Evolutionary conservation across 2,329 filamentous ascomycete species (phyloP), one percentile per base, ranked within the genome.

Genomic region (Microcyclospora pomicola): DNA sequence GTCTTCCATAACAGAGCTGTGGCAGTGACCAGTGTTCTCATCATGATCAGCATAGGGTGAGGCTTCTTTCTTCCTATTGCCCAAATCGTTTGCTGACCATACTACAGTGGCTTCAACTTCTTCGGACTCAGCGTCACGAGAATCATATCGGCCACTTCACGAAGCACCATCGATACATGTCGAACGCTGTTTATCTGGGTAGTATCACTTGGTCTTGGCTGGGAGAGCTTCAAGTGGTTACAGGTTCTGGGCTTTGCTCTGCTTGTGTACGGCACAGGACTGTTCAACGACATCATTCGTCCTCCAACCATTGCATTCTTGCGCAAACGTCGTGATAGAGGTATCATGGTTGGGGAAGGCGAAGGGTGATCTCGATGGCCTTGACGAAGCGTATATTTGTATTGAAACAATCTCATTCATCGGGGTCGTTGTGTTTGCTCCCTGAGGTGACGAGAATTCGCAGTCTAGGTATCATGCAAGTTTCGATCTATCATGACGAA

Each of bases 111-210:
- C 38, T 98, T 96, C 73, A 98, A 98, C 65, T 98, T 93, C 68
- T 98, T 98, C 61, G 91, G 91, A 6, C 73, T 98, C 9, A 91
- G 83, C 1, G 88, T 98, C 7, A 98, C 91, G 1, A 77, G 84
- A 42, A 78, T 65, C 44, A 85, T 98, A 48, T 92, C 82, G 45
- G 91, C 91, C 9, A 98, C 91, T 0, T 85, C 88, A 1, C 77
- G 91, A 43, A 93, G 85, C 27, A 96, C 88, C 27, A 96, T 98
- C 52, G 91, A 98, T 60, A 98, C 91, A 1, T 96, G 87, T 68
- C 78, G 88, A 31, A 98, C 91, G 0, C 73, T 98, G 1, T 96
- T 98, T 65, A 96, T 98, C 62, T 98, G 91, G 91, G 72, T 98
- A 19, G 83, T 94, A 11, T 93, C 85, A 13, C 73, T 98, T 4